Conservation (phyloP, 192 early-diverging fungal species). For the Spinellus fusiger region DNA sequence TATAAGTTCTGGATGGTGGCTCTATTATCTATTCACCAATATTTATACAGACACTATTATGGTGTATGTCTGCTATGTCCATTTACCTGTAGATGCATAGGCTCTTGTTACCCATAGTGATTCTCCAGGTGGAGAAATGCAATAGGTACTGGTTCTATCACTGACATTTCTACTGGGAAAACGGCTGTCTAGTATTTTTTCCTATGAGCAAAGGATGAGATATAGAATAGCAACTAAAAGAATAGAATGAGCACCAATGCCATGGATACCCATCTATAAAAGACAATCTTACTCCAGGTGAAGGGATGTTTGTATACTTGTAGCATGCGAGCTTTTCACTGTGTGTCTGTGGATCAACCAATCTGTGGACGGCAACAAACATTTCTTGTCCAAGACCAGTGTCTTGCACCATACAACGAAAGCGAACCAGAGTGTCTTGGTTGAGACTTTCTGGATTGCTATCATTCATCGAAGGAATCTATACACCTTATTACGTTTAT, state of each 20-base stretch:
- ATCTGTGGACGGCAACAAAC: conserved; percentile 34
- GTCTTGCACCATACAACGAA: conserved; percentile 79
- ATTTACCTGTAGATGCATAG: conserved; percentile 8
- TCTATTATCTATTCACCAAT: background rate
- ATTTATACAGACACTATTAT: background rate
- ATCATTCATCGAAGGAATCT: conserved; percentile 44
- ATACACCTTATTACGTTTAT: background rate
- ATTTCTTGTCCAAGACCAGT: conserved; percentile 68
- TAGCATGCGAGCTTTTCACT: conserved; percentile 23
- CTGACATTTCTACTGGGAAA: conserved; percentile 26
- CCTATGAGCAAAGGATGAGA: too few relatives aligned
- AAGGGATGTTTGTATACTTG: conserved; percentile 39
- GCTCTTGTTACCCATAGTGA: conserved; percentile 50
- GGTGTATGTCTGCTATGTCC: background rate
- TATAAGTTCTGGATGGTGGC: conserved; percentile 4
- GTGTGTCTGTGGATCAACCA: conserved; percentile 8
- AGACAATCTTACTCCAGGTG: conserved; percentile 16
- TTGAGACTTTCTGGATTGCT: conserved; percentile 24
- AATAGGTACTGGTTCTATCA: conserved; percentile 62
- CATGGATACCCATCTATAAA: background rate
- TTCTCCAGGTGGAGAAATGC: conserved; percentile 68
- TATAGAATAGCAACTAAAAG: too few relatives aligned
- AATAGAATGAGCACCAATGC: too few relatives aligned
- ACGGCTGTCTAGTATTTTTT: background rate
- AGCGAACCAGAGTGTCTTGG: conserved; percentile 52